Conservation (phyloP, 345 rosid genomes). For the Populus tremula region DNA sequence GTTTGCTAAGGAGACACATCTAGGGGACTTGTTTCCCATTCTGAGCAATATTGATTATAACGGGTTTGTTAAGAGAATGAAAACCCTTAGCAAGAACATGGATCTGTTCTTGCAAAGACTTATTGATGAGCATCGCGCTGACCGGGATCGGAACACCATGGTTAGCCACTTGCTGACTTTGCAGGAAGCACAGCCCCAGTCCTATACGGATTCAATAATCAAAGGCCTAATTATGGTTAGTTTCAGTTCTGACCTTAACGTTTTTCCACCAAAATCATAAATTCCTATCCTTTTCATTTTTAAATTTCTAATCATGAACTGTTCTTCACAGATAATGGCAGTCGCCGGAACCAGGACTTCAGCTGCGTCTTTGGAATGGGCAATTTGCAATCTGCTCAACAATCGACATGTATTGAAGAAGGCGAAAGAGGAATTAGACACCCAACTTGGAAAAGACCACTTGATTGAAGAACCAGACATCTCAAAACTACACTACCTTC, state of each 20-base stretch:
- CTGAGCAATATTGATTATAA: constrained; percentile 34
- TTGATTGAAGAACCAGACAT: constrained; percentile 16
- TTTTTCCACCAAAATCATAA: background rate
- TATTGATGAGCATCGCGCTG: constrained; percentile 43
- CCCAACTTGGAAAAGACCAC: constrained; percentile 4
- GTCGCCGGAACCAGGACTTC: constrained; percentile 12
- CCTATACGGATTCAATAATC: constrained; percentile 43
- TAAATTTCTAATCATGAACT: background rate
- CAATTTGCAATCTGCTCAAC: constrained; percentile 17
- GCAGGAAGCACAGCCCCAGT: constrained; percentile 40
- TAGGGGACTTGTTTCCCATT: constrained; percentile 45
- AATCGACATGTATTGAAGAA: constrained; percentile 6
- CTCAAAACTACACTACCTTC: constrained; percentile 16
- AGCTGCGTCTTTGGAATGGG: constrained; percentile 15
- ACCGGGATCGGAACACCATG: constrained; percentile 24
- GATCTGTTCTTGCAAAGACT: constrained; percentile 46
- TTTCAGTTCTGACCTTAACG: background rate
- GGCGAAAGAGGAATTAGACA: constrained; percentile 14
- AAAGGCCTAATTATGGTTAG: constrained; percentile 35
- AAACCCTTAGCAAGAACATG: constrained; percentile 12
- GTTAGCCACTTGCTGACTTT: constrained; percentile 44
- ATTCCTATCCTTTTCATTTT: background rate
- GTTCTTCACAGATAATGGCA: background rate
- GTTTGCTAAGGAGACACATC: constrained; percentile 26
- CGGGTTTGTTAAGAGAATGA: constrained; percentile 22